Percentiles rank a stretch among this genome's conserved stretches.
Evolutionary conservation across 2,329 filamentous ascomycete species (phyloP).

Genomic region (Talaromyces sp.): DNA sequence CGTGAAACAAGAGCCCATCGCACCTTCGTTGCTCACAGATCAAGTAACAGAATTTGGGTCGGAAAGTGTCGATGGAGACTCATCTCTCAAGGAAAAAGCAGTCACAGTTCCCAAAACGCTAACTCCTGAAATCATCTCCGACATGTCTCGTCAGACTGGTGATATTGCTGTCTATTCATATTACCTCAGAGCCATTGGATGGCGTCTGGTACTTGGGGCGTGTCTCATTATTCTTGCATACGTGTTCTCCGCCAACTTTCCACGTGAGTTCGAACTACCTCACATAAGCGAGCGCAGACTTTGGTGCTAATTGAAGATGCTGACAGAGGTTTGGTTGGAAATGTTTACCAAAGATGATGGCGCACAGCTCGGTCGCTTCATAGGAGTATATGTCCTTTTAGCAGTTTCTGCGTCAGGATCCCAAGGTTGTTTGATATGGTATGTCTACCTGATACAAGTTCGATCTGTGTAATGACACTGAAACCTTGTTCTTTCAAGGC

Average conservation of each 20-base stretch:
- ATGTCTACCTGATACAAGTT: background rate
- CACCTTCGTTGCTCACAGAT: too few species aligned
- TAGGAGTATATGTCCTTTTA: conserved; percentile 37
- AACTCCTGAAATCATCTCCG: conserved; percentile 5
- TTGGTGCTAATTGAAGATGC: background rate
- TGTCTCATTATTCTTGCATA: conserved; percentile 4
- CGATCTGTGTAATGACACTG: background rate
- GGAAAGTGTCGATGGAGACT: background rate
- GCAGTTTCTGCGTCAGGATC: conserved; percentile 30
- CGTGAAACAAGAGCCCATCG: background rate
- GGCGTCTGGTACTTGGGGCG: background rate
- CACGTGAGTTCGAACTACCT: background rate
- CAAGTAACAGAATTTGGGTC: background rate
- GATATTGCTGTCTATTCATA: conserved; percentile 11
- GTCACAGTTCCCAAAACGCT: background rate
- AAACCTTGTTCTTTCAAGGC: conserved; percentile 22
- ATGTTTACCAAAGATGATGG: conserved; percentile 6
- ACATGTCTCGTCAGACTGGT: conserved; percentile 9
- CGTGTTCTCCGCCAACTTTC: conserved; percentile 6
- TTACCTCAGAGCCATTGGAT: conserved; percentile 10
- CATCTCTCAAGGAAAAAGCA: background rate
- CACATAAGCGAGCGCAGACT: background rate
- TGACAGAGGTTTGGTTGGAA: conserved; percentile 10
- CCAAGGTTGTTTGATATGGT: conserved; percentile 11
- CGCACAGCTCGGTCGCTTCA: background rate